phyloP scores from a whole-genome alignment of 768 basidiomycete species.

The Suillus tomentosus region DNA sequence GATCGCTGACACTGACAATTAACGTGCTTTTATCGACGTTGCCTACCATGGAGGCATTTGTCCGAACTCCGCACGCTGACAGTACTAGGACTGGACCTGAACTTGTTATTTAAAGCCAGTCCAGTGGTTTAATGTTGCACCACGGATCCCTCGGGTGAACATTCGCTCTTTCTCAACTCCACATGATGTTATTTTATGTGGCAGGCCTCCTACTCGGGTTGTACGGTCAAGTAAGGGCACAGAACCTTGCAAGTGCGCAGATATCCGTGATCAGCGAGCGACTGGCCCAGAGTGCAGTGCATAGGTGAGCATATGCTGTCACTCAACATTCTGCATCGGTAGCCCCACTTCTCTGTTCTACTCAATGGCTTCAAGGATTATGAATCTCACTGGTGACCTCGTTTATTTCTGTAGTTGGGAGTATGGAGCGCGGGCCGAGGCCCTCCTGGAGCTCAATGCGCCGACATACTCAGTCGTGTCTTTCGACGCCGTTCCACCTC shows the following conservation, averaged over 20 bases:
- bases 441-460: conserved; percentile 51
- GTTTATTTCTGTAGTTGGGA: conserved; percentile 46
- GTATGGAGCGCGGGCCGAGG: conserved; percentile 51
- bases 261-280: conserved; percentile 37
- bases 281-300: conserved; percentile 43
- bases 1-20: background rate
- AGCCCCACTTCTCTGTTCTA: background rate
- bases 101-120: conserved; percentile 11
- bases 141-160: background rate
- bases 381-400: background rate
- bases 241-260: conserved; percentile 38
- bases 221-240: conserved; percentile 24
- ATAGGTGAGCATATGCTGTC: conserved; percentile 36
- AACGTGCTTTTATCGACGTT: background rate
- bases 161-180: background rate
- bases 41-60: background rate
- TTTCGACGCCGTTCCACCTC: conserved; percentile 29
- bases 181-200: conserved; percentile 9
- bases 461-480: conserved; percentile 49
- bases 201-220: conserved; percentile 4
- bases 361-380: background rate
- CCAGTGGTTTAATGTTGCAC: background rate
- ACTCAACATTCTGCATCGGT: background rate
- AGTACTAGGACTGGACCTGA: background rate
- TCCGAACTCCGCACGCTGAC: background rate